Conservation (phyloP, 73 alveolate genomes). For the Paramecium primaurelia region DNA sequence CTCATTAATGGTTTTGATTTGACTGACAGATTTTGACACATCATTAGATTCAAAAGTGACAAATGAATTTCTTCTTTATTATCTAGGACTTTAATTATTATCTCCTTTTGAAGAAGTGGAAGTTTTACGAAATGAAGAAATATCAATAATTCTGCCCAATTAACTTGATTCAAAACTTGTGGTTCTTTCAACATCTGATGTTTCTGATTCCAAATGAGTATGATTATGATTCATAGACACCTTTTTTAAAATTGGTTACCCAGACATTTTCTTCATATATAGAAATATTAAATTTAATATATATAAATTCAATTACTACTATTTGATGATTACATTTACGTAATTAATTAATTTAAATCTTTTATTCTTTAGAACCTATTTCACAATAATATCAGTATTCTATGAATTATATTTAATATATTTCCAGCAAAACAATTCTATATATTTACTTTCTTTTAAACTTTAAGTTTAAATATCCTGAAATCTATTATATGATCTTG, state of each 20-base stretch:
- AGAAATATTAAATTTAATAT: neutral
- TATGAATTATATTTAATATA: no score
- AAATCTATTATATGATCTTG: neutral
- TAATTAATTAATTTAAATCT: neutral
- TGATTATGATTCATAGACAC: slow-evolving; percentile 3
- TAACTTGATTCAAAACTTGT: neutral
- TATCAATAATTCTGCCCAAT: slow-evolving; percentile 10
- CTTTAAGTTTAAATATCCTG: neutral
- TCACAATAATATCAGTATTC: neutral
- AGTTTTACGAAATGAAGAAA: neutral
- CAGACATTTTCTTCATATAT: neutral
- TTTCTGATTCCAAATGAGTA: neutral
- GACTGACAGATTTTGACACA: neutral
- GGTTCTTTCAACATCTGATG: neutral
- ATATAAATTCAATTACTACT: neutral
- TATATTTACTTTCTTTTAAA: neutral
- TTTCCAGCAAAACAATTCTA: no score
- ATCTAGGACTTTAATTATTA: neutral
- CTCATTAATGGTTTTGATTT: neutral
- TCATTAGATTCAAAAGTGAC: slow-evolving; percentile 4
- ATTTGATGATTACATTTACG: neutral
- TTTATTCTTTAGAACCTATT: neutral
- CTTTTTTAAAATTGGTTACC: neutral
- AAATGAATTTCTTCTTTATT: neutral
- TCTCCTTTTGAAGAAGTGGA: neutral